phyloP scores from a whole-genome alignment of 169 alveolate species.

The Cystoisospora suis region DNA sequence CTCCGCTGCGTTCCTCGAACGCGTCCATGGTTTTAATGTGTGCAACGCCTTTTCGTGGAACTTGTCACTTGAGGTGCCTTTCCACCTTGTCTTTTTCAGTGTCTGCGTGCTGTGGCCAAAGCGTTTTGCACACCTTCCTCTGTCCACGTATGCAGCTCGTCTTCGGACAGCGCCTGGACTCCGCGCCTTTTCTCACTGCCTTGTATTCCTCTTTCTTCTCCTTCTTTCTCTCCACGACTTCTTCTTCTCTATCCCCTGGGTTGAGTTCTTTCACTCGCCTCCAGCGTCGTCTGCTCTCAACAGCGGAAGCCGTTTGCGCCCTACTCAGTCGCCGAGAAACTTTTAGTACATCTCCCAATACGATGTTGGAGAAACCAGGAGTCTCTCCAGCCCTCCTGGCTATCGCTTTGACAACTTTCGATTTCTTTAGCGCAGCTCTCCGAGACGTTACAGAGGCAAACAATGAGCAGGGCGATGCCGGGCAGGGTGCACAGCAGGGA shows the following conservation, averaged over 20 bases:
- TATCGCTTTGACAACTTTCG: slow-evolving; percentile 5
- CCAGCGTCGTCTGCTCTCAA: background rate
- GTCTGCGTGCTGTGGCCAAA: no score
- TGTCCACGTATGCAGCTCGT: background rate
- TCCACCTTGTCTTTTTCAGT: no score
- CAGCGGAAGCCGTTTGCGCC: slow-evolving; percentile 13
- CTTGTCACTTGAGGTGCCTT: no score
- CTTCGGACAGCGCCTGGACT: background rate
- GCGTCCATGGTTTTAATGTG: no score
- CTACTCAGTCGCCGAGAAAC: background rate
- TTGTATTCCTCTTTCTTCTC: background rate
- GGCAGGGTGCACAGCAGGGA: no score
- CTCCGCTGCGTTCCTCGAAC: no score
- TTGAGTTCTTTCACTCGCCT: background rate
- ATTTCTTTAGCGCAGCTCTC: background rate
- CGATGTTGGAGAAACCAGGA: no score
- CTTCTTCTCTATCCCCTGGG: background rate
- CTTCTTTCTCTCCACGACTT: background rate
- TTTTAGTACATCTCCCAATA: no score
- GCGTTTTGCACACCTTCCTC: no score
- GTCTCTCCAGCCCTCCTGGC: background rate
- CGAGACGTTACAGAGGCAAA: no score
- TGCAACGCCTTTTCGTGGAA: no score
- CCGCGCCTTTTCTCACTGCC: slow-evolving; percentile 16
- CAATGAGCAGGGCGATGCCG: no score